Base-by-base conservation (phyloP, 768 basidiomycete genomes). In the Pleurotus pulmonarius region DNA sequence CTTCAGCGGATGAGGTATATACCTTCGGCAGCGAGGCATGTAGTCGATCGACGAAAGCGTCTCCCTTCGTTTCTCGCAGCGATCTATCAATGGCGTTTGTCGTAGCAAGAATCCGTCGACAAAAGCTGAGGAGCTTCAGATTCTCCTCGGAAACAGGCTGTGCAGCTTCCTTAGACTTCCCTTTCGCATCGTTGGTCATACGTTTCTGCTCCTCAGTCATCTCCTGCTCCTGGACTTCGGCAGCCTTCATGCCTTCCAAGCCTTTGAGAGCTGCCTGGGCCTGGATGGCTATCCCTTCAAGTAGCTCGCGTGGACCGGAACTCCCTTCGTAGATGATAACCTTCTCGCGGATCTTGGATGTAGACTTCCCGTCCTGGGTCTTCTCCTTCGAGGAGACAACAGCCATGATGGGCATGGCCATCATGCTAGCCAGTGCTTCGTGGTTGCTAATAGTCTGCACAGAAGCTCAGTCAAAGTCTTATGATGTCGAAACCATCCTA, bases 371-470 rank as follows among this genome's bases (percentile, higher is more conserved):
- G 18, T 73, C 64, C 5, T 71, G 66, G 62, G 77, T 82, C 75
- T 82, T 86, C n/a, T 82, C 73, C 66, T 88, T 88, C 51, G 85
- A 79, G 16, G 87, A 87, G 4, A 80, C 76, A 16, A 85, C 82
- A n/a, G 86, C 85, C 93, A 94, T 94, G 66, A 92, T 92, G 5
- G 94, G 93, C 92, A 95, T 96, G 1, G 92, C 93, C 85, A 96
- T 92, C 89, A 95, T 94, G 59, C 90, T 92, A 13, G 92, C 92
- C 40, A 97, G 72, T 4, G 92, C 89, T 75, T 96, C 95, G 60
- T 97, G 94, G 61, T 87, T 87, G 5, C 94, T 95, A 46, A 98
- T 89, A 0, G 91, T 93, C 94, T 97, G 55, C 15, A 58, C 47
- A 39, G 54, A 20, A 41, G 39, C 22, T 26, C 46, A 13, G 55